phyloP scores from a whole-genome alignment of 495 filamentous ascomycete genomes.

The Friedmanniomyces endolithicus region DNA sequence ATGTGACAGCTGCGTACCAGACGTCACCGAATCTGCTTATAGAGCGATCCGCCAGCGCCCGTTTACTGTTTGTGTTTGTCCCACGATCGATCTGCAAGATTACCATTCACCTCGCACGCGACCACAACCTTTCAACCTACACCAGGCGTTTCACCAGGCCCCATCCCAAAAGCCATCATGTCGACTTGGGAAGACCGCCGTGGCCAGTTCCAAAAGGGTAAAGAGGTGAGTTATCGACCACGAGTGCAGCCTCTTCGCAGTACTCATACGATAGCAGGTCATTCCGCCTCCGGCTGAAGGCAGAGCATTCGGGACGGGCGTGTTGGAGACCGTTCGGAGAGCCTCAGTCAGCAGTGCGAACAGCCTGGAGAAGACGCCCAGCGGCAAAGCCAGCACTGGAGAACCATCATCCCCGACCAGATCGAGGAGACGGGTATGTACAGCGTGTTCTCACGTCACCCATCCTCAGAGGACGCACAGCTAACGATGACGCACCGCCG shows the following conservation, averaged over 20 bases:
- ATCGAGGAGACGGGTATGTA: conserved; percentile 3
- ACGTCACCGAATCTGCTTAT: conserved; percentile 5
- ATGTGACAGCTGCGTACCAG: background rate
- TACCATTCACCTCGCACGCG: background rate
- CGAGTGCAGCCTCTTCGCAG: too few species aligned
- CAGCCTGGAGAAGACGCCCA: conserved; percentile 13
- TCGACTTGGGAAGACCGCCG: conserved; percentile 16
- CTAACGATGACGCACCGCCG: background rate
- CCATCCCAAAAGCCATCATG: background rate
- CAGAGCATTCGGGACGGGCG: background rate
- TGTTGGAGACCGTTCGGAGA: conserved; percentile 7
- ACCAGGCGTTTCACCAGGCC: too few species aligned
- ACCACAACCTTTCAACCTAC: background rate
- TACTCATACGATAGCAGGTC: too few species aligned
- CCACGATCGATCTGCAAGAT: background rate
- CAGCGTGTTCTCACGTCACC: background rate
- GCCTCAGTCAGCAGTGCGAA: conserved; percentile 4
- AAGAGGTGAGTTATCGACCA: background rate
- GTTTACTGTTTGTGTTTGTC: background rate
- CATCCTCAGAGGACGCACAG: background rate
- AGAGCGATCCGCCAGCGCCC: background rate
- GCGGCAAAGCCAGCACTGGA: conserved; percentile 2
- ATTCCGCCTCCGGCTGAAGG: background rate
- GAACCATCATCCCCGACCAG: conserved; percentile 1
- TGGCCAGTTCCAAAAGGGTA: conserved; percentile 16